These are phyloP conservation scores for Mesotaenium endlicherianum DNA, from an alignment of 139 green algal genomes.

Conservation along the genomic window DNA sequence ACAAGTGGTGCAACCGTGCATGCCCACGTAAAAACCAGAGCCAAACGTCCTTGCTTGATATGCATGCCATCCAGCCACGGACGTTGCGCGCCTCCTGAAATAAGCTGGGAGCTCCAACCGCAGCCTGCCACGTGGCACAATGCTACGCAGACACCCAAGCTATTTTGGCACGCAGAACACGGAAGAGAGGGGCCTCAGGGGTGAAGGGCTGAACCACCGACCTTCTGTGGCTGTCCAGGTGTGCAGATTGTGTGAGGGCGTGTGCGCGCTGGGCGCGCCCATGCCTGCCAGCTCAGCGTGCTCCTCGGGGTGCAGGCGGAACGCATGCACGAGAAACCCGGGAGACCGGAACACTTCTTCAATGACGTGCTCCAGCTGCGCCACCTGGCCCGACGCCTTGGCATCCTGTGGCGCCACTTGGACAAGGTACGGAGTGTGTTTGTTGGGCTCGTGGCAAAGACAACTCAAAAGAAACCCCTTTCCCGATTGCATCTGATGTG, in stretches of 20 bases:
- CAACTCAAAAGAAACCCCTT: no score
- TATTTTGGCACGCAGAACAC: background rate
- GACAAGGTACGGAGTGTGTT: no score
- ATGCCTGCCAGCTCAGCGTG: background rate
- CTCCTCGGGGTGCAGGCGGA: background rate
- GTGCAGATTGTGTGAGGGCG: background rate
- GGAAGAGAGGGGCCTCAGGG: background rate
- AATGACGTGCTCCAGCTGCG: background rate
- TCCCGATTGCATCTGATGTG: no score
- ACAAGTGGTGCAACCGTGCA: background rate
- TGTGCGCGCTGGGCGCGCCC: background rate
- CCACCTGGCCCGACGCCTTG: background rate
- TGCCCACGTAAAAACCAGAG: background rate
- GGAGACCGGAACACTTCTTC: conserved; percentile 55
- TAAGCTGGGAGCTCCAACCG: background rate
- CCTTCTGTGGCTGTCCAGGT: background rate
- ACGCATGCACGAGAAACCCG: conserved; percentile 45
- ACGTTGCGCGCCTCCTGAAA: no score
- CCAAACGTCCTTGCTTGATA: background rate
- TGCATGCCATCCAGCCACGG: no score
- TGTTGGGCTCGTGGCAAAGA: no score
- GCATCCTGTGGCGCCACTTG: background rate
- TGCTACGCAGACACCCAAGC: background rate
- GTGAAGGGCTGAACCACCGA: background rate
- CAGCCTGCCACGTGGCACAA: background rate